Base-by-base conservation (phyloP, 2,329 filamentous ascomycete genomes). In the Alternaria postmessia region DNA sequence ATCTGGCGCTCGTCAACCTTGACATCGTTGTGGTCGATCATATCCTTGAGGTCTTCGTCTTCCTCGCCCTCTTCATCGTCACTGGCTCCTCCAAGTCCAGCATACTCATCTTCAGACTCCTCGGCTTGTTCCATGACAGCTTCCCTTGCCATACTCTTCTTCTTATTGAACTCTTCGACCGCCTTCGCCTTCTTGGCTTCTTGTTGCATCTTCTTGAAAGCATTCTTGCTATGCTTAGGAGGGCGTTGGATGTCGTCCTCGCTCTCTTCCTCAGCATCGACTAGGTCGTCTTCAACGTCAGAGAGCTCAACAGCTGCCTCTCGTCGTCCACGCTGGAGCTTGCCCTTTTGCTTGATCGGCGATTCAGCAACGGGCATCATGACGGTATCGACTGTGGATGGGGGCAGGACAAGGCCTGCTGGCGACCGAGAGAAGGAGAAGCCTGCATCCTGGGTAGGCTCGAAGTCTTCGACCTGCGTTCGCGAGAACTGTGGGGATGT, bases 61-160 rank as follows among this genome's bases (percentile, higher is more conserved):
- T 93, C 91, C 56, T 89, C 90, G 43, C 86, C 90, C 44, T 88
- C 89, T 65, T 94, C 92, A 67, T 98, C 94, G 61, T 94, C 94
- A 78, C 94, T 94, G 11, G 84, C 90, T 64, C 95, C 95, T 67
- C 95, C 95, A 9, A 99, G 84, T 5, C 95, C 95, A 39, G 94
- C 94, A 76, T 98, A 99, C 78, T 99, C 95, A 75, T 99, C 95
- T 75, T 99, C 96, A 0, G 95, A 99, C 80, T 99, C 95, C 71
- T 97, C 92, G 62, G 95, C 94, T 75, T 96, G 93, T 67, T 97
- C 95, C 66, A 98, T 88, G 38, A 99, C 85, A 86, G 97, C 70
- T 24, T 90, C 89, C 72, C 89, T 93, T 0, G 94, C 94, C 74
- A 91, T 89, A 80, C 92, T 96, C 76, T 91, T 94, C 79, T 93